Percentiles rank a stretch among this genome's conserved stretches.
Evolutionary conservation across 495 filamentous ascomycete species (phyloP).

Genomic region (Entonaema liquescens): DNA sequence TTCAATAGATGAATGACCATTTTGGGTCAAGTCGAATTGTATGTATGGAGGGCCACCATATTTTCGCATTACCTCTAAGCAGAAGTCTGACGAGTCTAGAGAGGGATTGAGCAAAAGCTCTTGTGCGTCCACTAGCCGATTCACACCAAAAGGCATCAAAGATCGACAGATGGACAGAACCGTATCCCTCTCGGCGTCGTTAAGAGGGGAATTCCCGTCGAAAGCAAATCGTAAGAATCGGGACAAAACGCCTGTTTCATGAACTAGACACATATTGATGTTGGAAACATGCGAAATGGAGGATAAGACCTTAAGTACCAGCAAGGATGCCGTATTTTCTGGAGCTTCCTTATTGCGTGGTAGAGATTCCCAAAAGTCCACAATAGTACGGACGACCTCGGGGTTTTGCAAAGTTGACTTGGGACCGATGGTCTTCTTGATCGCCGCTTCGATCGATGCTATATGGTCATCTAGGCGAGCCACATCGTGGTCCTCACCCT

Average conservation of each 20-base stretch:
- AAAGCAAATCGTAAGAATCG: conserved; percentile 76
- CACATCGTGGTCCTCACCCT: conserved; percentile 34
- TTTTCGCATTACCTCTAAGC: conserved; percentile 73
- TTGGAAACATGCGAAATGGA: conserved; percentile 67
- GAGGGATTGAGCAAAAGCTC: conserved; percentile 73
- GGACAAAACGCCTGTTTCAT: conserved; percentile 78
- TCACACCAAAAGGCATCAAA: conserved; percentile 75
- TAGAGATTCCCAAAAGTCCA: conserved; percentile 72
- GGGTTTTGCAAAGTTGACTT: conserved; percentile 67
- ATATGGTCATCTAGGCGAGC: conserved; percentile 38
- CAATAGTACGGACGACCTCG: conserved; percentile 69
- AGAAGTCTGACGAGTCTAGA: conserved; percentile 71
- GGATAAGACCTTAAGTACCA: conserved; percentile 64
- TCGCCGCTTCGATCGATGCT: conserved; percentile 49
- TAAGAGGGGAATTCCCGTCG: conserved; percentile 53
- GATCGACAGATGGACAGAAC: conserved; percentile 67
- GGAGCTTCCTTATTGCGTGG: conserved; percentile 53
- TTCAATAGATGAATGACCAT: conserved; percentile 90
- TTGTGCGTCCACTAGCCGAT: conserved; percentile 78
- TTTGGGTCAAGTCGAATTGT: conserved; percentile 89
- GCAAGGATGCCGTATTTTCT: conserved; percentile 62
- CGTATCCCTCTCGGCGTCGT: conserved; percentile 61
- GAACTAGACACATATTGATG: conserved; percentile 78
- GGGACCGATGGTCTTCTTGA: conserved; percentile 60
- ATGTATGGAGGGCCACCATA: conserved; percentile 83